Percentiles rank a stretch among this genome's conserved stretches.
Evolutionary conservation across 2,329 filamentous ascomycete species (phyloP).

Genomic region (Fusarium floridanum): DNA sequence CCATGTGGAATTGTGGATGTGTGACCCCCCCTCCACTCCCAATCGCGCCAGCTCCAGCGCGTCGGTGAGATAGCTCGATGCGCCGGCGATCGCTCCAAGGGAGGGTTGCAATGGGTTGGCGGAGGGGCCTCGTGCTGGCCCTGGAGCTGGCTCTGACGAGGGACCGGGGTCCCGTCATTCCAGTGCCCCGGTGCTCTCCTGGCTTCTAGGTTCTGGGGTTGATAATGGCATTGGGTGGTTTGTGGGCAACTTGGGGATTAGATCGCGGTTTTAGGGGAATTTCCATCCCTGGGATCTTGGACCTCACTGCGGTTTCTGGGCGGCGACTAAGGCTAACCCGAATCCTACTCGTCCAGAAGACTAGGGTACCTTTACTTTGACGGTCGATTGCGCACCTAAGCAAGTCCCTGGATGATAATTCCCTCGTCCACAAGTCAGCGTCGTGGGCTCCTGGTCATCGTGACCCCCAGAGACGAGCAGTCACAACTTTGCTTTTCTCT

Average conservation of each 20-base stretch:
- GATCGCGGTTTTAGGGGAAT: constrained; percentile 37
- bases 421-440: constrained; percentile 24
- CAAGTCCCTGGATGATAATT: constrained; percentile 24
- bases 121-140: constrained; percentile 32
- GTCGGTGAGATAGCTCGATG: constrained; percentile 45
- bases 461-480: constrained; percentile 35
- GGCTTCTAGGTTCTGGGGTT: constrained; percentile 34
- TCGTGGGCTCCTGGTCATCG: constrained; percentile 28
- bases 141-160: constrained; percentile 29
- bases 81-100: constrained; percentile 40
- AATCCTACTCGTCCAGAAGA: constrained; percentile 13
- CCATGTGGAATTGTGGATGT: constrained; percentile 39
- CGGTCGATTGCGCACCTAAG: constrained; percentile 16
- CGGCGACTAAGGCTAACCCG: constrained; percentile 24
- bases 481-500: constrained; percentile 44
- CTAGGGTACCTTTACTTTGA: constrained; percentile 15
- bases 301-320: constrained; percentile 20
- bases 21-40: constrained; percentile 1
- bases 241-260: constrained; percentile 28
- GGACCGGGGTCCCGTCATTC: constrained; percentile 39
- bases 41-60: constrained; percentile 33
- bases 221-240: constrained; percentile 32
- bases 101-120: constrained; percentile 17
- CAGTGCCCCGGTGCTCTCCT: constrained; percentile 40
- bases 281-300: constrained; percentile 40